phyloP scores from a whole-genome alignment of 768 basidiomycete species.

The Scleroderma citrinum region DNA sequence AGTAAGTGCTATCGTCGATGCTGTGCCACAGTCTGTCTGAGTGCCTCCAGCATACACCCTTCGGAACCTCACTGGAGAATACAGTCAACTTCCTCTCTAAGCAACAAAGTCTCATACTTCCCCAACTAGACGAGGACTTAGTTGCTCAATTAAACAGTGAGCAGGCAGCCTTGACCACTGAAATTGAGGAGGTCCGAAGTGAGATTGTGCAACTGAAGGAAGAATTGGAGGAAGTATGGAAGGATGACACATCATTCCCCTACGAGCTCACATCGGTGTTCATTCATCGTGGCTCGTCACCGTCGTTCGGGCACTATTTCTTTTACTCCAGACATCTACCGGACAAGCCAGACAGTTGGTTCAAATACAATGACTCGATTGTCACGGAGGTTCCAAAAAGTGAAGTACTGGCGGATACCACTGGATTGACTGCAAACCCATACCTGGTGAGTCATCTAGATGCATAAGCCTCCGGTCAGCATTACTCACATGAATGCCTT shows the following conservation, averaged over 20 bases:
- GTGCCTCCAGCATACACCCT: slow-evolving; percentile 51
- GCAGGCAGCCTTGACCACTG: slow-evolving; percentile 42
- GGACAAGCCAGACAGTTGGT: slow-evolving; percentile 76
- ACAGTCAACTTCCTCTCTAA: slow-evolving; percentile 54
- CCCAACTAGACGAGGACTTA: slow-evolving; percentile 59
- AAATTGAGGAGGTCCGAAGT: slow-evolving; percentile 51
- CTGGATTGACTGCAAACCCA: slow-evolving; percentile 86
- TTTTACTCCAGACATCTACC: slow-evolving; percentile 91
- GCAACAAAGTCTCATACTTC: slow-evolving; percentile 37
- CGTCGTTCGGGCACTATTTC: slow-evolving; percentile 92
- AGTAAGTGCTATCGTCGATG: slow-evolving; percentile 37
- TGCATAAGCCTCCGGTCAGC: background rate
- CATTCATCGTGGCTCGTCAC: slow-evolving; percentile 85
- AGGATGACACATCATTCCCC: slow-evolving; percentile 53
- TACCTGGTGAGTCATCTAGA: slow-evolving; percentile 59
- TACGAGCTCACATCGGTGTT: slow-evolving; percentile 95
- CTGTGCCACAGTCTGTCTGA: background rate
- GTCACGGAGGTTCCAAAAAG: slow-evolving; percentile 71
- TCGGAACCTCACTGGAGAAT: slow-evolving; percentile 47
- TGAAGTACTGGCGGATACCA: slow-evolving; percentile 86
- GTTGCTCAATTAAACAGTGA: slow-evolving; percentile 48
- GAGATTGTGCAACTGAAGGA: slow-evolving; percentile 52
- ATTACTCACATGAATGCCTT: slow-evolving; percentile 4
- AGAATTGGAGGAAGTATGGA: slow-evolving; percentile 73
- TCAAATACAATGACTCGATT: slow-evolving; percentile 94